Evolutionary conservation across 2,329 filamentous ascomycete genomes (phyloP).

Genomic region (Curvularia spicifera): DNA sequence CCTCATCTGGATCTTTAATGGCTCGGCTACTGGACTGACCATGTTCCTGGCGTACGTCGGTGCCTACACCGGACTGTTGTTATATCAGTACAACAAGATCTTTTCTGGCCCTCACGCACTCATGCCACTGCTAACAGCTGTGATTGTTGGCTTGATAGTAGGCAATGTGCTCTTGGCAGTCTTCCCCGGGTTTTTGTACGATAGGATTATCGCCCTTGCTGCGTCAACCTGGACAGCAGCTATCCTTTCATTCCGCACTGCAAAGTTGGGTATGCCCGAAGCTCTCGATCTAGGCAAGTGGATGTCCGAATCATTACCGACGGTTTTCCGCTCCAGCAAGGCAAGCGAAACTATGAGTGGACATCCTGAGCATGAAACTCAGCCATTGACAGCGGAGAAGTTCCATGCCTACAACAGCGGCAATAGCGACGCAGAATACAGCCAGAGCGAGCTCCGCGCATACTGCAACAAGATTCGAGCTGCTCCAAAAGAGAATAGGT

Average conservation of each 20-base stretch:
- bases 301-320: constrained; percentile 32
- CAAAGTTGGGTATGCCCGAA: constrained; percentile 57
- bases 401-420: constrained; percentile 56
- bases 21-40: constrained; percentile 50
- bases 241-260: constrained; percentile 56
- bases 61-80: constrained; percentile 60
- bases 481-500: constrained; percentile 53
- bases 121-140: constrained; percentile 56
- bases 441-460: constrained; percentile 59
- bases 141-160: constrained; percentile 54
- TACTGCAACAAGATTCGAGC: constrained; percentile 53
- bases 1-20: constrained; percentile 61
- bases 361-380: constrained; percentile 25
- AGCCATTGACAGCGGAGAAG: constrained; percentile 30
- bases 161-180: constrained; percentile 54
- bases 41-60: constrained; percentile 60
- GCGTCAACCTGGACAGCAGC: constrained; percentile 60
- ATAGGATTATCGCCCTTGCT: constrained; percentile 57
- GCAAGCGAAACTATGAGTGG: constrained; percentile 18
- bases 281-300: constrained; percentile 36
- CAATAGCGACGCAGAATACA: constrained; percentile 55
- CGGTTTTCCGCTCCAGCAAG: constrained; percentile 14
- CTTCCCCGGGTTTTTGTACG: constrained; percentile 53
- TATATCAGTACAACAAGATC: constrained; percentile 59
- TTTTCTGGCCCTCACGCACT: constrained; percentile 59